phyloP scores from a whole-genome alignment of 495 filamentous ascomycete species.

The Extremus antarcticus region DNA sequence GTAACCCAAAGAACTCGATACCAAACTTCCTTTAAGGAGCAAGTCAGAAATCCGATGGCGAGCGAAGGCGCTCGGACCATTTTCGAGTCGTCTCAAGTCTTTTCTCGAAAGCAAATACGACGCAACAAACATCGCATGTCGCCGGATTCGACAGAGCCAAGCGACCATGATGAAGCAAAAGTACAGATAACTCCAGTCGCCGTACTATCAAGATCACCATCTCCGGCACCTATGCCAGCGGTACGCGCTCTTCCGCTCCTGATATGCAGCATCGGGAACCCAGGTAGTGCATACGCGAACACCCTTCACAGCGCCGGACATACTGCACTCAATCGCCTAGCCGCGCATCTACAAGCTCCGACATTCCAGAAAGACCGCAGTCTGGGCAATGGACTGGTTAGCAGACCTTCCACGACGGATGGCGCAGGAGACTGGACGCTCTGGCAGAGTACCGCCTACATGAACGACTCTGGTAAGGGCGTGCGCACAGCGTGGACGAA shows the following conservation, averaged over 20 bases:
- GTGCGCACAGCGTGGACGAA: constrained; percentile 25
- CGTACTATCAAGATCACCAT: not conserved
- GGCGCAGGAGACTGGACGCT: constrained; percentile 48
- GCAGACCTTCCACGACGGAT: constrained; percentile 10
- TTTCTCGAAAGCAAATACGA: not conserved
- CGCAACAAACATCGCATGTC: not conserved
- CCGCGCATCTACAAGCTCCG: constrained; percentile 32
- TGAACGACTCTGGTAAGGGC: constrained; percentile 50
- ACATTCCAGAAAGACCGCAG: constrained; percentile 35
- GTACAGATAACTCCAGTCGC: too few relatives aligned
- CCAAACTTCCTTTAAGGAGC: too few relatives aligned
- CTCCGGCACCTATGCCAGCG: not conserved
- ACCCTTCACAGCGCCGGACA: constrained; percentile 81
- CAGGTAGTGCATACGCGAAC: constrained; percentile 44
- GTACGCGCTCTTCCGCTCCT: constrained; percentile 37
- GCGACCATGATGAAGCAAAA: not conserved
- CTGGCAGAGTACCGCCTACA: constrained; percentile 56
- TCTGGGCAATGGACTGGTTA: constrained; percentile 34
- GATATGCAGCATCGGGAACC: constrained; percentile 67
- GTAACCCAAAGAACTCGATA: too few relatives aligned
- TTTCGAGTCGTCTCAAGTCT: not conserved
- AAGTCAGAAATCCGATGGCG: not conserved
- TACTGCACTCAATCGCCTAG: constrained; percentile 41
- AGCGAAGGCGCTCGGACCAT: not conserved
- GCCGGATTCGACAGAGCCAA: not conserved